A percentile compares a stretch with the other conserved stretches of the same genome.
Conservation (phyloP, 192 early-diverging fungal species). For the Podila epigama region DNA sequence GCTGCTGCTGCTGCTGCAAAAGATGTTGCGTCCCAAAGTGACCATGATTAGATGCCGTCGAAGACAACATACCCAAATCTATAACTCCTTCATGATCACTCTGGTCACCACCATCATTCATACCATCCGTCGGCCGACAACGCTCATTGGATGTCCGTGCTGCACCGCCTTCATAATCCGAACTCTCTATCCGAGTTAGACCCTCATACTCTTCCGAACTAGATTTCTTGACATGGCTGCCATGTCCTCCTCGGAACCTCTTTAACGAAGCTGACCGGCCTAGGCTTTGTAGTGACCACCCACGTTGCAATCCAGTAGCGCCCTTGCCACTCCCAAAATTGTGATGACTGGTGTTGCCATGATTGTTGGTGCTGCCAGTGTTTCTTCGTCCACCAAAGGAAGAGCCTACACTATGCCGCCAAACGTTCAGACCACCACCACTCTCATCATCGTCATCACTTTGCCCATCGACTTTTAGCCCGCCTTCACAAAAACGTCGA, state of each 20-base stretch:
- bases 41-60: background rate
- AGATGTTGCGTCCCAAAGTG: background rate
- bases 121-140: too few species aligned
- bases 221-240: too few species aligned
- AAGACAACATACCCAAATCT: background rate
- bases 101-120: too few species aligned
- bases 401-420: too few species aligned
- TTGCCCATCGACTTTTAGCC: too few species aligned
- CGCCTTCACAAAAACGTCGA: too few species aligned
- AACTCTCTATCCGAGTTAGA: background rate
- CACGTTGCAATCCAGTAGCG: conserved; percentile 2
- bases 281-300: conserved; percentile 16
- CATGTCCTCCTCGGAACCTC: background rate
- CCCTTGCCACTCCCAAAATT: too few species aligned
- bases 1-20: background rate
- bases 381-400: too few species aligned
- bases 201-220: conserved; percentile 21
- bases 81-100: background rate
- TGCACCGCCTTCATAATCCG: background rate
- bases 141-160: background rate
- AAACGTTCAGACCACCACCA: too few species aligned
- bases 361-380: too few species aligned
- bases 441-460: too few species aligned
- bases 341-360: too few species aligned
- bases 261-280: conserved; percentile 8